Percentiles rank a stretch among this genome's conserved stretches.
Conservation (phyloP, 495 filamentous ascomycete genomes). For the Penicillium psychrofluorescens region DNA sequence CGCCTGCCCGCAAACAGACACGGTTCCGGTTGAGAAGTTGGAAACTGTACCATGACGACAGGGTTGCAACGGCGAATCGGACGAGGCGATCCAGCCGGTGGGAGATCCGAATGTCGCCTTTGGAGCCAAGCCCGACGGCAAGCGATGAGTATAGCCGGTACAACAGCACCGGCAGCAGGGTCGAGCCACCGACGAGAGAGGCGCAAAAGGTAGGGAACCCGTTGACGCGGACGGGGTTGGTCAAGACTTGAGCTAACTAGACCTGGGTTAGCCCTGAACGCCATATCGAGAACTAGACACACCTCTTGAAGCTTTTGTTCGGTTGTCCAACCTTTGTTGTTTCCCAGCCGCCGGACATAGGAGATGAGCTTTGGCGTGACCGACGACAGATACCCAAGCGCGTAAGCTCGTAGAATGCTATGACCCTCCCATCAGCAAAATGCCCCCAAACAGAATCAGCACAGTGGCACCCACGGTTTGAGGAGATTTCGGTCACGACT, state of each 20-base stretch:
- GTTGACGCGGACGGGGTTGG: constrained; percentile 29
- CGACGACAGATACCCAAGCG: constrained; percentile 65
- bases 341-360: constrained; percentile 41
- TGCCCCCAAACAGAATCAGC: background rate
- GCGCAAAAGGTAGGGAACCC: constrained; percentile 82
- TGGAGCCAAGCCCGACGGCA: constrained; percentile 7
- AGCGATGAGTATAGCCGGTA: constrained; percentile 24
- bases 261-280: constrained; percentile 3
- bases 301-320: constrained; percentile 35
- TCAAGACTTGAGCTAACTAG: constrained; percentile 31
- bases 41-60: constrained; percentile 43
- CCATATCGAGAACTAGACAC: constrained; percentile 7
- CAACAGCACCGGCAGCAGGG: constrained; percentile 48
- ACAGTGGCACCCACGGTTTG: constrained; percentile 19
- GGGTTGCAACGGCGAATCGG: constrained; percentile 32
- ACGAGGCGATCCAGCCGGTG: constrained; percentile 16
- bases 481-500: constrained; percentile 19
- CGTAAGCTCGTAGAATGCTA: constrained; percentile 67
- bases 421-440: constrained; percentile 5
- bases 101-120: constrained; percentile 9
- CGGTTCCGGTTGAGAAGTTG: constrained; percentile 37
- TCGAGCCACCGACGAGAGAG: constrained; percentile 66
- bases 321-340: constrained; percentile 34
- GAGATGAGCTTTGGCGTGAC: constrained; percentile 59
- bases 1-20: constrained; percentile 8